Base-by-base conservation (phyloP, 2,329 filamentous ascomycete genomes). In the Alternaria ethzedia region DNA sequence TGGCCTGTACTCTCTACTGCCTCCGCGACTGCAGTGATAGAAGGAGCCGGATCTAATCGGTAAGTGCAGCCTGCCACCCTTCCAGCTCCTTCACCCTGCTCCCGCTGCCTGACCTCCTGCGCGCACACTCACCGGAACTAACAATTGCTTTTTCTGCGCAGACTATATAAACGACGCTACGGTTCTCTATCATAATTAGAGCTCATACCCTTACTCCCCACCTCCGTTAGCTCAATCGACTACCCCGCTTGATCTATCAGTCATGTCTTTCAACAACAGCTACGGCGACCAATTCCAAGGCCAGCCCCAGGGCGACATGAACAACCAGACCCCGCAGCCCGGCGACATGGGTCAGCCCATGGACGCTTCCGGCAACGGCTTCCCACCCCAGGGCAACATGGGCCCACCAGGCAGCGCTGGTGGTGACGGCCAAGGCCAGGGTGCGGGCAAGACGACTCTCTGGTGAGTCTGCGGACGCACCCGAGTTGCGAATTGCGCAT, bases 261-360 rank as follows among this genome's bases (percentile, higher is more conserved):
- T 70, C 62, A 91, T 91, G 89, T 89, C 87, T 78, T 90, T 89
- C 83, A 86, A 87, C 67, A 88, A 88, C 79, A 89, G 88, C 80
- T 88, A 90, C 74, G 44, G 44, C 56, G 83, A 85, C 68, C 83
- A 85, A 68, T 89, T 87, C 79, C 87, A 86, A 75, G 86, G 86
- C 78, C 88, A 88, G 79, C 86, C 86, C 71, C 81, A 81, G 68
- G 83, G 76, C 70, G 81, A 83, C 66, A 81, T 81, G 61, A 74
- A 85, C 69, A 87, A 87, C 78, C 85, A 69, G 44, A 70, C 74
- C 58, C 75, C 75, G 56, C 86, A 84, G 71, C 78, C 84, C 63
- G 61, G 61, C 51, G 83, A 85, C 65, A 86, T 89, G 81, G 83
- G 84, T 56, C 87, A 89, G 80, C 82, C 83, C 65, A 85, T 86